Evolutionary conservation across 495 filamentous ascomycete species (phyloP), one percentile per base, ranked within the genome.

Genomic region (Penicillium tannophilum): DNA sequence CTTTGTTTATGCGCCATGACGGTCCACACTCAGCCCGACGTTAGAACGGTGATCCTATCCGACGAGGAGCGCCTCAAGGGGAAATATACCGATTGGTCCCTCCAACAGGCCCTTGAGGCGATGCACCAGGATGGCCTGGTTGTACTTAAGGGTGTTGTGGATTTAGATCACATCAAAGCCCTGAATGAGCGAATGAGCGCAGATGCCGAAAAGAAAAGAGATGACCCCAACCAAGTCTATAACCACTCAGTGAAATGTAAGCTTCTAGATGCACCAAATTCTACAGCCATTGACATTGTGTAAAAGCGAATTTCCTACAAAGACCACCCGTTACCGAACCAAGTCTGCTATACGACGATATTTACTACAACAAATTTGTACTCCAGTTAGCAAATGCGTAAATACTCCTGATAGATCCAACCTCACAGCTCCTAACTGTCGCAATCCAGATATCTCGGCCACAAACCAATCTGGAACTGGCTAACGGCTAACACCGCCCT

Each of bases 401-500:
- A 49, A n/a, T 6, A 28, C 23, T 8, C 20, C 20, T 23, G 2
- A 19, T 3, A 47, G 14, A 41, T 23, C 14, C 5, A 41, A 16
- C 2, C 39, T 36, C 9, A 12, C 33, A 36, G 9, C 10, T 28
- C 1, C 33, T 36, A 12, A 36, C 9, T 12, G 10, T 36, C 8
- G 4, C 20, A 12, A 4, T 4, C 12, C 23, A 49, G 46, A 6
- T 49, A 49, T 31, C 46, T 49, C 26, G 46, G 46, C 1, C 46
- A 49, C 14, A 49, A 49, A 17, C 46, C 46, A 17, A 49, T 49
- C 14, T 49, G 46, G 46, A 49, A 49, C 46, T 49, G 46, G 46
- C 46, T 49, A 7, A 49, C 46, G n/a, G 46, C 46, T 12, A 49
- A 49, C 16, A 49, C 46, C 4, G 46, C 46, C 5, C 46, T 49